Evolutionary conservation across 2,329 filamentous ascomycete genomes (phyloP).

Genomic region (Diaporthe eres): DNA sequence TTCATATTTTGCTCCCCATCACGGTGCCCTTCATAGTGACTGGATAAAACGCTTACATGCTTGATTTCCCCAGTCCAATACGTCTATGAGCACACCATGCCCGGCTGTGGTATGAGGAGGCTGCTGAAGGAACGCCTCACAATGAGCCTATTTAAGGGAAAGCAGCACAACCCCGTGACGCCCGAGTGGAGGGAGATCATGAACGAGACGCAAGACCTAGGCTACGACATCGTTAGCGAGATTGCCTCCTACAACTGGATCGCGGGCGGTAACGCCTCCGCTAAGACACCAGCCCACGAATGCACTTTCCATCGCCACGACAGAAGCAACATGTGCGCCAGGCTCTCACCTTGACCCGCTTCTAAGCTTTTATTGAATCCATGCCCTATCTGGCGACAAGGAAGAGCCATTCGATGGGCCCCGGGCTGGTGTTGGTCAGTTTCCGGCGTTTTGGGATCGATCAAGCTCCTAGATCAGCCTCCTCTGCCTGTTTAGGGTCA

Average conservation of each 20-base stretch:
- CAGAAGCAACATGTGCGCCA: slow-evolving; percentile 29
- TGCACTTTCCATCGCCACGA: slow-evolving; percentile 38
- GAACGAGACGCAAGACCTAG: slow-evolving; percentile 38
- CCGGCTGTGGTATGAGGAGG: slow-evolving; percentile 35
- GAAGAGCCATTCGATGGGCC: no score
- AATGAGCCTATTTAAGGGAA: slow-evolving; percentile 38
- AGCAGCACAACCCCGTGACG: slow-evolving; percentile 38
- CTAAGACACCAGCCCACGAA: slow-evolving; percentile 19
- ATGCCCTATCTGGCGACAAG: neutral
- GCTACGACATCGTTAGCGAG: slow-evolving; percentile 38
- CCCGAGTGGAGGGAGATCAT: slow-evolving; percentile 36
- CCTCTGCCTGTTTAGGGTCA: neutral
- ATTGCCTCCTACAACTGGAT: slow-evolving; percentile 37
- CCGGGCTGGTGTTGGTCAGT: neutral
- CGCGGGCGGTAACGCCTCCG: slow-evolving; percentile 29
- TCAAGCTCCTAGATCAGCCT: neutral
- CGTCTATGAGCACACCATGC: slow-evolving; percentile 38
- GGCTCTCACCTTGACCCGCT: neutral
- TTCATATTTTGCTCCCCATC: neutral
- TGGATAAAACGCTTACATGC: neutral
- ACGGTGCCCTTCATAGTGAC: no score
- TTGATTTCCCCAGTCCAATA: slow-evolving; percentile 26
- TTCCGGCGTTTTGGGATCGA: neutral
- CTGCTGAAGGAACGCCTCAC: slow-evolving; percentile 37
- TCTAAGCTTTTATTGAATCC: neutral